These are phyloP conservation scores for Coelastrella sp. DNA, from an alignment of 139 green algal species.

Conservation along the genomic window DNA sequence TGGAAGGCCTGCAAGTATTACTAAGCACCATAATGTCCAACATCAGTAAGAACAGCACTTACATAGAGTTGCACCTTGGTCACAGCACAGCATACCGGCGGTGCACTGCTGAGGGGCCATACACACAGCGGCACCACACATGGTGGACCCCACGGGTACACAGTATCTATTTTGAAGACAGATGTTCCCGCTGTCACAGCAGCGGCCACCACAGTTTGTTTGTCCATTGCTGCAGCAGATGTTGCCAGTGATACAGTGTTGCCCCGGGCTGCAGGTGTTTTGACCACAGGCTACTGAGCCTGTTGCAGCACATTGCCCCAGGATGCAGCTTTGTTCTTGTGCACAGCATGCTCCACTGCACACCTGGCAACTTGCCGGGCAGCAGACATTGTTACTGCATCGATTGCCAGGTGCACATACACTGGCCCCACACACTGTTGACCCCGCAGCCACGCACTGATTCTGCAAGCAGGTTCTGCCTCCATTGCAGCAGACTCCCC, in stretches of 20 bases:
- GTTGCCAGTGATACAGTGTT: neutral
- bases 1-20: too few relatives aligned
- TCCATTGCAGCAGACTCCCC: conserved; percentile 3
- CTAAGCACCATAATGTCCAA: too few relatives aligned
- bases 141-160: neutral
- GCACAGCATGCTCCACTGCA: neutral
- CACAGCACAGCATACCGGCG: neutral
- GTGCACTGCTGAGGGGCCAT: neutral
- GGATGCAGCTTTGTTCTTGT: neutral
- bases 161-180: conserved; percentile 3
- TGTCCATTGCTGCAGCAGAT: neutral
- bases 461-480: neutral
- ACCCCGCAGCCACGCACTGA: neutral
- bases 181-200: neutral
- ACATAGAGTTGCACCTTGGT: neutral
- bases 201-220: conserved; percentile 23
- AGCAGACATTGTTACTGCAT: neutral
- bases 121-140: neutral
- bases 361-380: neutral
- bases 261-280: neutral
- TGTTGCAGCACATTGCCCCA: conserved; percentile 8
- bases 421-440: neutral
- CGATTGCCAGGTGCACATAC: neutral
- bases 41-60: neutral
- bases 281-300: neutral